Conservation (phyloP, 2,329 filamentous ascomycete genomes). For the Myriosclerotinia duriaeana region DNA sequence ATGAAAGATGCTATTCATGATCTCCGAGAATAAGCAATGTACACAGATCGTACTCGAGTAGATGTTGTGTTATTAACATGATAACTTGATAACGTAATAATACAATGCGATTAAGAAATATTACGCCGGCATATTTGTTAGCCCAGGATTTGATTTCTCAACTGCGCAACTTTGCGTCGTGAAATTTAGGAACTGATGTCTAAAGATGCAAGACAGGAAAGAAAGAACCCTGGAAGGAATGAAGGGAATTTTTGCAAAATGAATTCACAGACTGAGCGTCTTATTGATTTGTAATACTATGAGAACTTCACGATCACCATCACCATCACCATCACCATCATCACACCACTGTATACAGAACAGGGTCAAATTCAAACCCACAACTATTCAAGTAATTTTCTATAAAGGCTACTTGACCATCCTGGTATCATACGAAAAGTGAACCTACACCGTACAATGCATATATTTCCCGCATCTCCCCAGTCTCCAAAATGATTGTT, state of each 20-base stretch:
- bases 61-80: too few species aligned
- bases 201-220: neutral
- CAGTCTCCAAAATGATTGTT: neutral
- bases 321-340: neutral
- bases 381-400: neutral
- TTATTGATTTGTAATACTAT: neutral
- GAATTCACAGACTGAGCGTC: neutral
- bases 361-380: neutral
- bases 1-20: too few species aligned
- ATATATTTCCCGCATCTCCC: neutral
- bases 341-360: neutral
- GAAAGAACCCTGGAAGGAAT: neutral
- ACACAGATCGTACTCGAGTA: neutral
- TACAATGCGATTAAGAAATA: neutral
- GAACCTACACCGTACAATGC: conserved; percentile 11
- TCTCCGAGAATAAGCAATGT: too few species aligned
- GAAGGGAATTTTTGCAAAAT: neutral
- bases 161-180: conserved; percentile 1
- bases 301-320: neutral
- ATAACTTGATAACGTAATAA: too few species aligned
- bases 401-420: neutral
- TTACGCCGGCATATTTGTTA: neutral
- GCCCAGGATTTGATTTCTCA: neutral
- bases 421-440: conserved; percentile 11
- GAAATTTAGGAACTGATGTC: neutral